Conservation (phyloP, 2,329 filamentous ascomycete species). For the Colletotrichum sidae region DNA sequence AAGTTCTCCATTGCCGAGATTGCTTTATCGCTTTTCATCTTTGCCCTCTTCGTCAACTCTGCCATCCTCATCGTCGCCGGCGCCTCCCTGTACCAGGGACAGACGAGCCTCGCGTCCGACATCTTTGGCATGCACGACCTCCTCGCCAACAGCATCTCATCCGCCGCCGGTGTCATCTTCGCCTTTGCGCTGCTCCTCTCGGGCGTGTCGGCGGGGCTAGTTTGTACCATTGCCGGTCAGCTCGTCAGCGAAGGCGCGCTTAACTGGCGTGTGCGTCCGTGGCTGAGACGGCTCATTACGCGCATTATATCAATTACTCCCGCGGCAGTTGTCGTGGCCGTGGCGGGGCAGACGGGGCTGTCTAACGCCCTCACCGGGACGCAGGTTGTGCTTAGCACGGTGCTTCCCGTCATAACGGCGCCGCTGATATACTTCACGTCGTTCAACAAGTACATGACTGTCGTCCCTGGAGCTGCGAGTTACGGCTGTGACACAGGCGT, state of each 20-base stretch:
- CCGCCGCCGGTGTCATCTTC: conserved; percentile 85
- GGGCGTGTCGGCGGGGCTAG: conserved; percentile 83
- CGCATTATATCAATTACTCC: conserved; percentile 84
- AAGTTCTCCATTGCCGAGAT: conserved; percentile 81
- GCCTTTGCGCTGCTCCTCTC: conserved; percentile 84
- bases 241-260: conserved; percentile 89
- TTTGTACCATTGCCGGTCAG: conserved; percentile 90
- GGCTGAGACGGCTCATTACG: conserved; percentile 82
- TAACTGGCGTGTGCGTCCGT: conserved; percentile 79
- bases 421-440: conserved; percentile 90
- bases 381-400: conserved; percentile 82
- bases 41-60: conserved; percentile 86
- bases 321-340: conserved; percentile 83
- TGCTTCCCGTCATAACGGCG: conserved; percentile 83
- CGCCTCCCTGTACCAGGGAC: conserved; percentile 75
- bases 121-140: conserved; percentile 86
- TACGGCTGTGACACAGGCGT: conserved; percentile 25
- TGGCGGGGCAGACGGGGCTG: conserved; percentile 77
- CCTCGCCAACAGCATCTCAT: conserved; percentile 75
- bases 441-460: conserved; percentile 78
- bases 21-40: conserved; percentile 79
- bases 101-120: conserved; percentile 74
- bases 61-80: conserved; percentile 90
- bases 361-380: conserved; percentile 78
- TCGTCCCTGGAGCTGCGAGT: conserved; percentile 32